Conservation (phyloP, 1,284 basidiomycete species). For the Ganoderma sinense region DNA sequence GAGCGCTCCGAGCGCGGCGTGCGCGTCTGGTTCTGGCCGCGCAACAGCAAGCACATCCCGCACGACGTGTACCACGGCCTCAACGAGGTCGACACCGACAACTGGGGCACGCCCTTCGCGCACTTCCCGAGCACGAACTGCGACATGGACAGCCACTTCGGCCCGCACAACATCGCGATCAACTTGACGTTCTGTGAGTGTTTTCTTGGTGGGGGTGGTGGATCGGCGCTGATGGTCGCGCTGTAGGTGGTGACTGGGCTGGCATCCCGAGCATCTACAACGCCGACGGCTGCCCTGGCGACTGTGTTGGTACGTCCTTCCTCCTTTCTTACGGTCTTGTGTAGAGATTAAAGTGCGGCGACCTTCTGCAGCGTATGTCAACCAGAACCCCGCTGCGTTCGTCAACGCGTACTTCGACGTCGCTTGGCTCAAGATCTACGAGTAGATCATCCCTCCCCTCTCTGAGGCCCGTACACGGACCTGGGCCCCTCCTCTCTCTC, state of each 20-base stretch:
- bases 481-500: background rate
- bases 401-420: constrained; percentile 74
- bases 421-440: constrained; percentile 54
- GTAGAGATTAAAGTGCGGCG: background rate
- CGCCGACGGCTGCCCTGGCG: constrained; percentile 52
- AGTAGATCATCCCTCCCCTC: constrained; percentile 20
- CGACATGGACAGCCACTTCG: constrained; percentile 55
- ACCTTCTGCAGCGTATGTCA: constrained; percentile 55
- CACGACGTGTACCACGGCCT: constrained; percentile 52
- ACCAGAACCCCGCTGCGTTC: constrained; percentile 71
- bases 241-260: constrained; percentile 60
- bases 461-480: background rate
- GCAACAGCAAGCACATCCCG: constrained; percentile 50
- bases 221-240: too few species aligned
- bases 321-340: background rate
- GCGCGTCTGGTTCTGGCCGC: constrained; percentile 69
- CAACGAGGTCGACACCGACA: constrained; percentile 50
- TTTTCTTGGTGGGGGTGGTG: too few species aligned
- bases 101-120: constrained; percentile 60
- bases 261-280: constrained; percentile 47
- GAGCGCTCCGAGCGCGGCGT: constrained; percentile 58
- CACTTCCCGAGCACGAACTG: constrained; percentile 60
- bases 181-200: constrained; percentile 52
- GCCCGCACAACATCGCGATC: constrained; percentile 63
- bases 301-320: constrained; percentile 49